Conservation (phyloP, 805 yeast species). For the Aciculoconidium aculeatum region DNA sequence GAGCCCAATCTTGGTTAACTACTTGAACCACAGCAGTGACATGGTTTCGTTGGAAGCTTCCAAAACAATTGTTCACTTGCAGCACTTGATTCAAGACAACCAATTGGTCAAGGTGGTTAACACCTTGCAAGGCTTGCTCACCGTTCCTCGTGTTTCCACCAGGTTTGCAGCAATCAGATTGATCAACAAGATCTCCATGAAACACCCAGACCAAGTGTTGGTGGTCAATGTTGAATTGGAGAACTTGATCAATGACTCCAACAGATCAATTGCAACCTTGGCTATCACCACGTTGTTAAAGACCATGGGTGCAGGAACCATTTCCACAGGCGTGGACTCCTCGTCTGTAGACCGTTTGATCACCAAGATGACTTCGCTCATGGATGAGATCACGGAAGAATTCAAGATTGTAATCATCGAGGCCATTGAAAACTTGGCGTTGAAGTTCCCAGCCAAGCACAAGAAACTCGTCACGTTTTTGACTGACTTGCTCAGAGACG, state of each 20-base stretch:
- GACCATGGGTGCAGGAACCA: slow-evolving; percentile 73
- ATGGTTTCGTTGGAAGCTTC: slow-evolving; percentile 91
- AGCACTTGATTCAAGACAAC: slow-evolving; percentile 52
- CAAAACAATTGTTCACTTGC: slow-evolving; percentile 55
- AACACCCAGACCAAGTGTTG: slow-evolving; percentile 71
- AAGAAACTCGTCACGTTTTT: slow-evolving; percentile 75
- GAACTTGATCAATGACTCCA: slow-evolving; percentile 76
- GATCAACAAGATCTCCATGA: slow-evolving; percentile 77
- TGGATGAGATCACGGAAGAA: slow-evolving; percentile 93
- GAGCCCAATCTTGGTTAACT: slow-evolving; percentile 58
- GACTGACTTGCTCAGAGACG: slow-evolving; percentile 80
- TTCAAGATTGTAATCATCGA: slow-evolving; percentile 92
- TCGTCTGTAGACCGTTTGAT: slow-evolving; percentile 83
- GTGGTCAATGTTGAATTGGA: slow-evolving; percentile 84
- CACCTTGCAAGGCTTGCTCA: slow-evolving; percentile 67
- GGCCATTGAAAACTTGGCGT: slow-evolving; percentile 85
- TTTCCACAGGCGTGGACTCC: slow-evolving; percentile 28
- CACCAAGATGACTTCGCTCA: slow-evolving; percentile 77
- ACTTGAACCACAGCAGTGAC: slow-evolving; percentile 77
- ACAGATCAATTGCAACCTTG: slow-evolving; percentile 90
- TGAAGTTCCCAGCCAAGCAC: slow-evolving; percentile 90
- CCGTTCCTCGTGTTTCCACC: slow-evolving; percentile 86
- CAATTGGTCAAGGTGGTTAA: slow-evolving; percentile 66
- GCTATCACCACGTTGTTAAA: slow-evolving; percentile 94
- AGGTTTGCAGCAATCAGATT: slow-evolving; percentile 92